phyloP scores from a whole-genome alignment of 306 rosid species.

The Psophocarpus tetragonolobus region DNA sequence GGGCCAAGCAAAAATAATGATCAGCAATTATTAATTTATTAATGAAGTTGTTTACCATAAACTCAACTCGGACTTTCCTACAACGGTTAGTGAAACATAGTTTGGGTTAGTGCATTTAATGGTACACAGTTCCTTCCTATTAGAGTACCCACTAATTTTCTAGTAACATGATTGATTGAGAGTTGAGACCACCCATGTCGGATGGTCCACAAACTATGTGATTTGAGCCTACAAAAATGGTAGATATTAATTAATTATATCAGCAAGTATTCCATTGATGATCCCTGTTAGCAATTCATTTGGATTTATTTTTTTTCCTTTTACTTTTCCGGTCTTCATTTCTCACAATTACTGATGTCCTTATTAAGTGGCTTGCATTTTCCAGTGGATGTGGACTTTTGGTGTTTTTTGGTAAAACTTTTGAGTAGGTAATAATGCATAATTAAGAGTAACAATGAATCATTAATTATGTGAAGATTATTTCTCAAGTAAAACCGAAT shows the following conservation, averaged over 20 bases:
- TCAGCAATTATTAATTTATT: constrained; percentile 12
- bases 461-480: constrained; percentile 54
- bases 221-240: constrained; percentile 14
- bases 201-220: constrained; percentile 46
- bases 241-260: background rate
- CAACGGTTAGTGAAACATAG: constrained; percentile 16
- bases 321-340: constrained; percentile 34
- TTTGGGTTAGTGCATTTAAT: background rate
- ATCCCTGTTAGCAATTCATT: constrained; percentile 12
- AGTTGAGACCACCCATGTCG: constrained; percentile 12
- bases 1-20: constrained; percentile 22
- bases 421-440: constrained; percentile 45
- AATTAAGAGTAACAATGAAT: constrained; percentile 38
- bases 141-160: background rate
- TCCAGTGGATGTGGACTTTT: constrained; percentile 34
- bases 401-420: constrained; percentile 43
- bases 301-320: background rate
- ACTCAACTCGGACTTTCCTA: background rate
- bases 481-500: constrained; percentile 41
- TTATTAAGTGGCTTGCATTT: constrained; percentile 47
- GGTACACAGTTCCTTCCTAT: constrained; percentile 6
- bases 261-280: background rate
- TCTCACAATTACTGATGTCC: constrained; percentile 58
- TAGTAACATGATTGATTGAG: background rate
- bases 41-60: background rate